Conservation (phyloP, 2,329 filamentous ascomycete species). For the Berkeleyomyces rouxiae region DNA sequence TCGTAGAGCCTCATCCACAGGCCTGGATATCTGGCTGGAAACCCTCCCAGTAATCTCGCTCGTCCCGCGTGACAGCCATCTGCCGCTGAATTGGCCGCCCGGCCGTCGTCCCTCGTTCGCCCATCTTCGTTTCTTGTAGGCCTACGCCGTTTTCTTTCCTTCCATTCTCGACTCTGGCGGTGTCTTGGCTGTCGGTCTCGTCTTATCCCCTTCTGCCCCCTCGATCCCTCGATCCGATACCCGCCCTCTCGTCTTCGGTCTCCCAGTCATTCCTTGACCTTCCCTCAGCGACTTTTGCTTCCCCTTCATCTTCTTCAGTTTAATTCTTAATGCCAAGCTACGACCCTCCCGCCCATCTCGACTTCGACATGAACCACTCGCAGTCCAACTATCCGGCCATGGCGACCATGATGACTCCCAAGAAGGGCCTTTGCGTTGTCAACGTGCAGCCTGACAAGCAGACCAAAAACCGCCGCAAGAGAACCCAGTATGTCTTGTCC, state of each 20-base stretch:
- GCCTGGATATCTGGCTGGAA: too few species aligned
- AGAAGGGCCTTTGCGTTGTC: constrained; percentile 14
- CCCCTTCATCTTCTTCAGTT: not conserved
- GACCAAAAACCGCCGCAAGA: constrained; percentile 15
- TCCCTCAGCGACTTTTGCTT: not conserved
- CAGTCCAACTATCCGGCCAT: constrained; percentile 6
- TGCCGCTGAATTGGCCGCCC: too few species aligned
- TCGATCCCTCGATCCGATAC: not conserved
- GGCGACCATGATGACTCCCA: constrained; percentile 9
- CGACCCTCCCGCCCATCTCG: constrained; percentile 1
- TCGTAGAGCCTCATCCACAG: not conserved
- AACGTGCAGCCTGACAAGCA: constrained; percentile 15
- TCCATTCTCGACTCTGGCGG: not conserved
- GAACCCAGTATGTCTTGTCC: constrained; percentile 13
- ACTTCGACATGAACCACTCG: constrained; percentile 9
- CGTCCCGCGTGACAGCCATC: too few species aligned
- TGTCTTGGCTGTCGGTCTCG: not conserved
- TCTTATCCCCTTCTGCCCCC: not conserved
- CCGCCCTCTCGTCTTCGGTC: not conserved
- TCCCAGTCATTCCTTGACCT: not conserved
- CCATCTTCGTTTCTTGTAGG: not conserved
- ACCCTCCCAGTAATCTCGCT: too few species aligned
- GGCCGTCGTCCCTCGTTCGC: not conserved
- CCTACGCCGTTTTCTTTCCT: not conserved
- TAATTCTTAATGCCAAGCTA: constrained; percentile 14